These are phyloP conservation scores for Mucor circinelloides DNA, from an alignment of 371 early-diverging fungal genomes.

Conservation along the genomic window DNA sequence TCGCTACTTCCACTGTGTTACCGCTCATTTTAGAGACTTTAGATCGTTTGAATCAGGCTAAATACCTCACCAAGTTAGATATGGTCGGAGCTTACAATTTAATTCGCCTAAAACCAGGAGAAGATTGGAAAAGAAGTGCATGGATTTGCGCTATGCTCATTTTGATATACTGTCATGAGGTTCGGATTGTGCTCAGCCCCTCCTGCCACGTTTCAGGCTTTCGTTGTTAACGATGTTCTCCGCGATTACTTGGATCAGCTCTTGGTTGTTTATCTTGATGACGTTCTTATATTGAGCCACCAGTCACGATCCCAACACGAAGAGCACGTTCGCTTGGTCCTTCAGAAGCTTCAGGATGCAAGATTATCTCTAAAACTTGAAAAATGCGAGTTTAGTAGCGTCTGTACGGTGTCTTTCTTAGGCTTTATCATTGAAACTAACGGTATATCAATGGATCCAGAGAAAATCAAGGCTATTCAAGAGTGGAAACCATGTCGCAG, in stretches of 20 bases:
- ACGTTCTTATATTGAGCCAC: slow-evolving; percentile 49
- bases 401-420: slow-evolving; percentile 37
- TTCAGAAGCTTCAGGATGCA: slow-evolving; percentile 29
- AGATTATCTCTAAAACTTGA: slow-evolving; percentile 28
- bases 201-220: slow-evolving; percentile 42
- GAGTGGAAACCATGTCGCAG: slow-evolving; percentile 35
- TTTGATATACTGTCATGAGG: slow-evolving; percentile 52
- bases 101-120: slow-evolving; percentile 20
- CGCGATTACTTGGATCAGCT: slow-evolving; percentile 34
- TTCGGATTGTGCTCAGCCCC: slow-evolving; percentile 58
- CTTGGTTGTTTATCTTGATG: slow-evolving; percentile 48
- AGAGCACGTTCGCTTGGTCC: slow-evolving; percentile 34
- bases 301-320: slow-evolving; percentile 38
- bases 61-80: neutral
- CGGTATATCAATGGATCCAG: slow-evolving; percentile 34
- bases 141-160: slow-evolving; percentile 25
- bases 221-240: slow-evolving; percentile 47
- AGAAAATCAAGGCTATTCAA: slow-evolving; percentile 37
- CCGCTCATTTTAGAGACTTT: slow-evolving; percentile 20
- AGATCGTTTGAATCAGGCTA: slow-evolving; percentile 20
- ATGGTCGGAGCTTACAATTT: slow-evolving; percentile 10
- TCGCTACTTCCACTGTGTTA: slow-evolving; percentile 40
- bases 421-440: slow-evolving; percentile 37
- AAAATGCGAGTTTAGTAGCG: slow-evolving; percentile 50
- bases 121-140: slow-evolving; percentile 16